Conservation (phyloP, 805 yeast genomes). For the Zygosaccharomyces rouxii region DNA sequence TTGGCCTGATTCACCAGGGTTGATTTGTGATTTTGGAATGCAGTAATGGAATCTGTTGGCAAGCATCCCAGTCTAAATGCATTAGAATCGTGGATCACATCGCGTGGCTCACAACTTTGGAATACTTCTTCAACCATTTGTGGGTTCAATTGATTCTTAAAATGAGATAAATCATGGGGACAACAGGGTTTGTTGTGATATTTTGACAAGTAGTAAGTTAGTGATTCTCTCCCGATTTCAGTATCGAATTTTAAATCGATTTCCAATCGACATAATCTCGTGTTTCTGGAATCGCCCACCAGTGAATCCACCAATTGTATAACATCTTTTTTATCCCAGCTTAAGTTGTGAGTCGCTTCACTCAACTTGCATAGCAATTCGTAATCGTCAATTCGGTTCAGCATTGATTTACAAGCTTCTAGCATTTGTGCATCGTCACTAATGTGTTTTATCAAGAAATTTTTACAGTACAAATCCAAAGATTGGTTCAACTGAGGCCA, state of each 20-base stretch:
- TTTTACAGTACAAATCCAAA: conserved; percentile 59
- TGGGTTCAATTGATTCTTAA: conserved; percentile 27
- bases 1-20: conserved; percentile 40
- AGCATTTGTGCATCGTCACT: conserved; percentile 39
- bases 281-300: conserved; percentile 47
- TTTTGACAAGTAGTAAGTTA: conserved; percentile 40
- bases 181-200: conserved; percentile 62
- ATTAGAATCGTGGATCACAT: conserved; percentile 50
- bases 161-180: conserved; percentile 50
- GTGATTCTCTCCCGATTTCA: conserved; percentile 27
- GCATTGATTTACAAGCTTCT: conserved; percentile 38
- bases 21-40: conserved; percentile 39
- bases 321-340: conserved; percentile 42
- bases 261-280: conserved; percentile 51
- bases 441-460: conserved; percentile 49
- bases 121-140: conserved; percentile 18
- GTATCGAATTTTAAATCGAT: conserved; percentile 27
- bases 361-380: conserved; percentile 24
- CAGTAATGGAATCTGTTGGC: conserved; percentile 26
- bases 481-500: conserved; percentile 31
- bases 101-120: conserved; percentile 21
- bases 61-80: conserved; percentile 24
- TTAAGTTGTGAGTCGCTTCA: conserved; percentile 60
- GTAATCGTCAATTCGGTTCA: conserved; percentile 67
- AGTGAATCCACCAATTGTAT: conserved; percentile 23